These are phyloP conservation scores for Chaetomium cochliodes DNA, from an alignment of 495 filamentous ascomycete genomes.

Conservation along the genomic window DNA sequence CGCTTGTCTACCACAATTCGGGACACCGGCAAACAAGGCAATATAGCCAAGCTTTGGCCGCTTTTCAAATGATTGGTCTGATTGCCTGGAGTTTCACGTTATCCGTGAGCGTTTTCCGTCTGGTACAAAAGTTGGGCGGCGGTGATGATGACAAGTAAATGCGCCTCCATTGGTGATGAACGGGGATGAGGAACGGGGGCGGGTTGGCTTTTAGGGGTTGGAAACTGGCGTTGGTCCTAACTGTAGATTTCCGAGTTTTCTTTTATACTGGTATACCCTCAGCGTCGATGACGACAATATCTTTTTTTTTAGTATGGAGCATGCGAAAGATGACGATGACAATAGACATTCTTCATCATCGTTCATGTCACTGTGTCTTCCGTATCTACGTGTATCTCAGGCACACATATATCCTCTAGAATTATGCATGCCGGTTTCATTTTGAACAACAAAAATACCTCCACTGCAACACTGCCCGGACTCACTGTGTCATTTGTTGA, in stretches of 20 bases:
- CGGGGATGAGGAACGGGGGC: neutral
- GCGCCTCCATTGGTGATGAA: neutral
- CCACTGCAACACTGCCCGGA: no score
- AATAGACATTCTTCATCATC: neutral
- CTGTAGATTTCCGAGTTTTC: neutral
- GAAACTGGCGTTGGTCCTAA: neutral
- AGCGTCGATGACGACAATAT: constrained; percentile 1
- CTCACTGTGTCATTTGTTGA: no score
- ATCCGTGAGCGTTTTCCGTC: constrained; percentile 80
- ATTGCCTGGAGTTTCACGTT: constrained; percentile 90
- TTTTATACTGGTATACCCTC: constrained; percentile 10
- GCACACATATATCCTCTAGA: no score
- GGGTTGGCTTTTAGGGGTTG: neutral
- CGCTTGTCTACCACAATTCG: constrained; percentile 65
- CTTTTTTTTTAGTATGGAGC: neutral
- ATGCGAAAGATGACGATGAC: neutral
- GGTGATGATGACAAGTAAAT: constrained; percentile 43
- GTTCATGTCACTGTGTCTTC: no score
- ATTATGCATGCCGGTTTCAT: no score
- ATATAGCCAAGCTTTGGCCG: constrained; percentile 74
- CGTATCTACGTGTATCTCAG: no score
- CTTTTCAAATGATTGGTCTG: constrained; percentile 77
- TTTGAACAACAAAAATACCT: no score
- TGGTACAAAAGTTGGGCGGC: constrained; percentile 69
- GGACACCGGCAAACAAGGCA: constrained; percentile 54